phyloP scores from a whole-genome alignment of 768 basidiomycete species.

The Paxillus rubicundulus region DNA sequence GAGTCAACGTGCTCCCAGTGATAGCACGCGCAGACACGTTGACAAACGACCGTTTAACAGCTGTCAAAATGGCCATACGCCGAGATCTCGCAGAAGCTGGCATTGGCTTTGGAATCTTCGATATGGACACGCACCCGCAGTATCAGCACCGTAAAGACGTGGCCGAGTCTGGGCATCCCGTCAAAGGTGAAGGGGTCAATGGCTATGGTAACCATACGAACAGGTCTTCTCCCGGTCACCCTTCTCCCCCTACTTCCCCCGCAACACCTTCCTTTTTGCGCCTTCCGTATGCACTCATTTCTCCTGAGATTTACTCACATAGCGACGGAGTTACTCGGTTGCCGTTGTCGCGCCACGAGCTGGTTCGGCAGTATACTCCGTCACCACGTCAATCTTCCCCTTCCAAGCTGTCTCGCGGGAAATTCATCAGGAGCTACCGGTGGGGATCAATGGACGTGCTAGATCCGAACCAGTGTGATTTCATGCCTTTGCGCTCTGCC shows the following conservation, averaged over 20 bases:
- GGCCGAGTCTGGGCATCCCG: constrained; percentile 38
- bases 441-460: constrained; percentile 85
- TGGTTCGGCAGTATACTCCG: constrained; percentile 72
- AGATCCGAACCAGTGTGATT: constrained; percentile 79
- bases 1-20: constrained; percentile 87
- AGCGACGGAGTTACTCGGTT: constrained; percentile 71
- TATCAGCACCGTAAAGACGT: constrained; percentile 45
- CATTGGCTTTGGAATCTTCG: constrained; percentile 89
- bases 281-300: constrained; percentile 81
- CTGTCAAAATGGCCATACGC: constrained; percentile 77
- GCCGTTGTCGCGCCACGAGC: constrained; percentile 62
- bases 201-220: constrained; percentile 50
- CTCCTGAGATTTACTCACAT: constrained; percentile 81
- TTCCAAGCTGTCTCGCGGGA: constrained; percentile 53
- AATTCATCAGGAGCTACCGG: constrained; percentile 70
- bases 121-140: constrained; percentile 60
- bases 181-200: constrained; percentile 53
- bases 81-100: constrained; percentile 80
- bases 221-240: constrained; percentile 48
- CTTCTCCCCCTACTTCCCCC: constrained; percentile 69
- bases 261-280: constrained; percentile 57
- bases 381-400: constrained; percentile 42
- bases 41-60: constrained; percentile 76
- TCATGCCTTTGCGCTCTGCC: constrained; percentile 69
- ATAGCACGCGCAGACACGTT: constrained; percentile 79